phyloP scores from a whole-genome alignment of 768 basidiomycete genomes.

The Leccinum subgranulosum region DNA sequence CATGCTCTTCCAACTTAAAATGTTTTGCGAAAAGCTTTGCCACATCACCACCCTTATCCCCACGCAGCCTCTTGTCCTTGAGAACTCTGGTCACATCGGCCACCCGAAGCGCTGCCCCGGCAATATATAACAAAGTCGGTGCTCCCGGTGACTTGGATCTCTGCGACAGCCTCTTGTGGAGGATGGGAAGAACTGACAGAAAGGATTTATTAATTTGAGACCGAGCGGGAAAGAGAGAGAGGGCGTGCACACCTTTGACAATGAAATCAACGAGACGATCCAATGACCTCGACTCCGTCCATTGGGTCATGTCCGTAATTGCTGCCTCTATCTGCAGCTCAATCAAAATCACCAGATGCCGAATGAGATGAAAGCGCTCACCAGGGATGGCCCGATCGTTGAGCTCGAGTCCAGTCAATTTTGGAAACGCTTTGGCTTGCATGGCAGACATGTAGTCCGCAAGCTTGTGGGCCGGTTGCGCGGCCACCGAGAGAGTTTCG shows the following conservation, averaged over 20 bases:
- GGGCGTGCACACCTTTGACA: constrained; percentile 49
- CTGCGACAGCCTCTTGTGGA: constrained; percentile 71
- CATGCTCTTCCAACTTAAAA: constrained; percentile 86
- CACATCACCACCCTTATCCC: constrained; percentile 86
- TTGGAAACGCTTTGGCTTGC: constrained; percentile 67
- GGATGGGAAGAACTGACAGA: constrained; percentile 55
- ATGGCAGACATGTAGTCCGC: constrained; percentile 60
- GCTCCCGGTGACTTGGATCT: constrained; percentile 75
- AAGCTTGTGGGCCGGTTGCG: constrained; percentile 55
- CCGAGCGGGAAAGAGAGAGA: background rate
- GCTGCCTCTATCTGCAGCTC: constrained; percentile 61
- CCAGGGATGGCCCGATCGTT: constrained; percentile 77
- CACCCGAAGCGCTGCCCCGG: constrained; percentile 90
- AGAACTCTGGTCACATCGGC: constrained; percentile 79
- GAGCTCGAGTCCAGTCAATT: constrained; percentile 74
- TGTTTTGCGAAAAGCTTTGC: constrained; percentile 96
- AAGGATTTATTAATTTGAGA: background rate
- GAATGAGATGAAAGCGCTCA: constrained; percentile 34
- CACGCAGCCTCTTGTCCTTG: constrained; percentile 63
- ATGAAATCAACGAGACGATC: constrained; percentile 76
- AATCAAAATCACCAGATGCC: constrained; percentile 38
- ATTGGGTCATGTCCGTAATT: constrained; percentile 73
- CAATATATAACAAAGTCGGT: constrained; percentile 81
- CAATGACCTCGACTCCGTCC: constrained; percentile 69
- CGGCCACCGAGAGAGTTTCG: constrained; percentile 47